A percentile compares a stretch with the other conserved stretches of the same genome.
Evolutionary conservation across 345 rosid species (phyloP).

Genomic region (Anacardium occidentale): DNA sequence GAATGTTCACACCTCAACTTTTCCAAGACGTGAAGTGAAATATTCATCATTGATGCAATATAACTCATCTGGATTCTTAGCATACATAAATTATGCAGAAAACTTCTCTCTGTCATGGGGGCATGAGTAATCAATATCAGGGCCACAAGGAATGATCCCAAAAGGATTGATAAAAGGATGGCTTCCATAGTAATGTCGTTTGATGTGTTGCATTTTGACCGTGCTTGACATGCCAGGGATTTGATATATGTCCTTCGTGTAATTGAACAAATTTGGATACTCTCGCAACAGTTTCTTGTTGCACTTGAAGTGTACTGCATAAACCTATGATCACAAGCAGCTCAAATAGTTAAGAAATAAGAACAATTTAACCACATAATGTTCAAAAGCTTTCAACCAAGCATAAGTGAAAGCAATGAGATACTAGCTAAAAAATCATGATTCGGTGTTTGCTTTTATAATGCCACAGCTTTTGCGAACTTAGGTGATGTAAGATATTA

Average conservation of each 20-base stretch:
- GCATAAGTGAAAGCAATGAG: neutral
- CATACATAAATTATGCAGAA: slow-evolving; percentile 15
- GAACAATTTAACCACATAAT: neutral
- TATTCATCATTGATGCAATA: neutral
- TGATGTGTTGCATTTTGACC: slow-evolving; percentile 68
- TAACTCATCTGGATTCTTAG: neutral
- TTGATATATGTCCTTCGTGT: slow-evolving; percentile 66
- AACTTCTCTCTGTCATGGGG: slow-evolving; percentile 61
- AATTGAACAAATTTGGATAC: slow-evolving; percentile 66
- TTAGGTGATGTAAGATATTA: neutral
- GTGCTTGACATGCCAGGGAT: slow-evolving; percentile 53
- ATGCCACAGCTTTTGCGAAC: neutral
- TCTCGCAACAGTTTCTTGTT: slow-evolving; percentile 69
- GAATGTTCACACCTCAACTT: neutral
- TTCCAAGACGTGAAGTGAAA: neutral
- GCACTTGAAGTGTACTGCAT: slow-evolving; percentile 80
- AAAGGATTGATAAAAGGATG: slow-evolving; percentile 66
- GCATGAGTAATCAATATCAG: slow-evolving; percentile 48
- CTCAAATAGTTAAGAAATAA: slow-evolving; percentile 1
- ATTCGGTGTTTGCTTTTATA: neutral
- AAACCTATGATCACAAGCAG: slow-evolving; percentile 39
- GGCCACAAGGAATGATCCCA: slow-evolving; percentile 68
- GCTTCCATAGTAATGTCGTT: slow-evolving; percentile 74
- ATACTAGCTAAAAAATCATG: neutral
- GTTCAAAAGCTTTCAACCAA: neutral